A percentile compares a stretch with the other conserved stretches of the same genome.
Evolutionary conservation across 164 flowering plant species (phyloP).

Genomic region (Nelumbo lutea): DNA sequence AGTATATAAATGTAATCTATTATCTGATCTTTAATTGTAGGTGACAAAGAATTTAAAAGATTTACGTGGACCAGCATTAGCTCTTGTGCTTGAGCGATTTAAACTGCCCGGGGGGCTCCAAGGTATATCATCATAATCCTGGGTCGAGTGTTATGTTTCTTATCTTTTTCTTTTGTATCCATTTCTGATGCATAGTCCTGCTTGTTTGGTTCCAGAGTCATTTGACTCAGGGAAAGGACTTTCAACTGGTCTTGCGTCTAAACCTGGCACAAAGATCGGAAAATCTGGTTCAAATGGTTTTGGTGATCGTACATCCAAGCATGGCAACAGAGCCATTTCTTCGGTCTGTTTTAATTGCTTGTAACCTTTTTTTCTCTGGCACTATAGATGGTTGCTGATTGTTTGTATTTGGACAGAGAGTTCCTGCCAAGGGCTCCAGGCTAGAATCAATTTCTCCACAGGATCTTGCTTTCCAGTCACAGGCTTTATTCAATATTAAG

Average conservation of each 20-base stretch:
- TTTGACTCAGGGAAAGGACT: slow-evolving; percentile 45
- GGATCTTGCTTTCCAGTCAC: slow-evolving; percentile 80
- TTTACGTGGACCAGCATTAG: slow-evolving; percentile 76
- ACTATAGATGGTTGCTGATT: slow-evolving; percentile 3
- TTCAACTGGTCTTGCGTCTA: slow-evolving; percentile 42
- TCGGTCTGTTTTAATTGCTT: slow-evolving; percentile 42
- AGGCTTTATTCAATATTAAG: slow-evolving; percentile 72
- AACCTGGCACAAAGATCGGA: slow-evolving; percentile 41
- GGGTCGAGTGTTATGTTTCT: neutral
- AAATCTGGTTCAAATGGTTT: slow-evolving; percentile 50
- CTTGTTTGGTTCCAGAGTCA: slow-evolving; percentile 37
- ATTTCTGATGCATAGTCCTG: neutral
- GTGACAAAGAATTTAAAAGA: slow-evolving; percentile 72
- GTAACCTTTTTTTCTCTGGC: neutral
- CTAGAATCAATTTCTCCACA: slow-evolving; percentile 60
- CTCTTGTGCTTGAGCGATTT: slow-evolving; percentile 65
- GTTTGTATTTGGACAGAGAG: slow-evolving; percentile 45
- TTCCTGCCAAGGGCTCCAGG: slow-evolving; percentile 54
- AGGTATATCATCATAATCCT: slow-evolving; percentile 35
- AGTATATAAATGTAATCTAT: neutral
- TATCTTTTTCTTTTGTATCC: neutral
- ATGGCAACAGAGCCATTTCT: slow-evolving; percentile 49
- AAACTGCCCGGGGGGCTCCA: slow-evolving; percentile 56
- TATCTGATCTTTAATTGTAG: slow-evolving; percentile 23
- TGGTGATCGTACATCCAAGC: slow-evolving; percentile 49